Evolutionary conservation across 139 green algal genomes (phyloP).

Genomic region (Spirogloea muscicola): DNA sequence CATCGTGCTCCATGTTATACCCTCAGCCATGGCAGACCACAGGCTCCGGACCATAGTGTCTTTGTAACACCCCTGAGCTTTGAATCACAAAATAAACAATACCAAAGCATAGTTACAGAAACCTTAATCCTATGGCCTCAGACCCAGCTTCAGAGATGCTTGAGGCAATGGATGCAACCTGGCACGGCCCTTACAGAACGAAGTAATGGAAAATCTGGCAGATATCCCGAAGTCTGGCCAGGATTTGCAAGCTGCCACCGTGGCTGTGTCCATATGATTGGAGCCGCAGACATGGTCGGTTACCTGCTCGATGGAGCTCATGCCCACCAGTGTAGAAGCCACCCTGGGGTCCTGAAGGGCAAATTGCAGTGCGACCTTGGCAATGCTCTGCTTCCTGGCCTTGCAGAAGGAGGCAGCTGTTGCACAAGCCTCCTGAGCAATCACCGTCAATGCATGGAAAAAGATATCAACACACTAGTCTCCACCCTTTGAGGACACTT

Average conservation of each 20-base stretch:
- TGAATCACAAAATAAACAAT: background rate
- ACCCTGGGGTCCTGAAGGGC: constrained; percentile 47
- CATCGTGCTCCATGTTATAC: constrained; percentile 51
- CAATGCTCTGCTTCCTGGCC: constrained; percentile 53
- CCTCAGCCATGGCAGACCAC: no score
- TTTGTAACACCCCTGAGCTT: background rate
- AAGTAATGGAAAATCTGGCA: background rate
- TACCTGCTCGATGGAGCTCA: constrained; percentile 65
- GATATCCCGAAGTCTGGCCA: background rate
- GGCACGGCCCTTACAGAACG: background rate
- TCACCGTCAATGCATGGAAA: no score
- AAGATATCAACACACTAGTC: no score
- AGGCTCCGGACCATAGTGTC: no score
- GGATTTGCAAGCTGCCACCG: background rate
- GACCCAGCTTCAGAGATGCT: background rate
- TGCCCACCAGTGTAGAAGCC: constrained; percentile 73
- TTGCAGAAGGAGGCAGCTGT: constrained; percentile 55
- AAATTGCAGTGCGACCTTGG: constrained; percentile 65
- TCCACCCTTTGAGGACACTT: no score
- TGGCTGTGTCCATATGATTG: background rate
- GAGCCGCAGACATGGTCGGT: constrained; percentile 57
- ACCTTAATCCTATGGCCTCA: background rate
- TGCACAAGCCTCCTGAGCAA: constrained; percentile 43
- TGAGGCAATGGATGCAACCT: background rate
- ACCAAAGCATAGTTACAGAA: background rate